These are phyloP conservation scores for Trichoderma parareesei DNA, from an alignment of 495 filamentous ascomycete genomes.

Conservation along the genomic window DNA sequence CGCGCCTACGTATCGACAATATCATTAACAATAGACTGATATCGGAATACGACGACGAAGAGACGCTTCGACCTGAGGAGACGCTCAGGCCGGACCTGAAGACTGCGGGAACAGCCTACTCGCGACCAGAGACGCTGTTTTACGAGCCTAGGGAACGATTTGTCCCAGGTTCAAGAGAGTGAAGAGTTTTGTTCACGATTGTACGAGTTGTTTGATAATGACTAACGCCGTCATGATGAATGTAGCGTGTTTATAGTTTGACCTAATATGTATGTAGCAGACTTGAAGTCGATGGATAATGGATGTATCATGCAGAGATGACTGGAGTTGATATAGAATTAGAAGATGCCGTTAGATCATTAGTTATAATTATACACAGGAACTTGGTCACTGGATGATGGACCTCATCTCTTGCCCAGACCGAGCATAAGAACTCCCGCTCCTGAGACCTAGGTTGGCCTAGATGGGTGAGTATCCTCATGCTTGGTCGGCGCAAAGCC, in stretches of 20 bases:
- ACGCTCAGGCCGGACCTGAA: not conserved
- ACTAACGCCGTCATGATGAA: not conserved
- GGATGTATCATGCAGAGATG: not conserved
- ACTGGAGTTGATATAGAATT: not conserved
- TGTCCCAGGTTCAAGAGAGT: not conserved
- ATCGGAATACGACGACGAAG: conserved; percentile 2
- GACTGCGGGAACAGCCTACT: not conserved
- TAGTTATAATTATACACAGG: not conserved
- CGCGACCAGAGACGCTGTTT: not conserved
- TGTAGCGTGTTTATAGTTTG: not conserved
- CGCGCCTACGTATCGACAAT: conserved; percentile 8
- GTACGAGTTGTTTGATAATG: not conserved
- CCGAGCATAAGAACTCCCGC: no score
- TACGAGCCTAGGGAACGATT: not conserved
- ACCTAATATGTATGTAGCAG: not conserved
- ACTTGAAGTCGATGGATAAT: not conserved
- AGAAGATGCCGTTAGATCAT: not conserved
- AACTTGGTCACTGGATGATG: not conserved
- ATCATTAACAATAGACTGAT: conserved; percentile 4
- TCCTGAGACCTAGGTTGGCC: not conserved
- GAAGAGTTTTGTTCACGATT: not conserved
- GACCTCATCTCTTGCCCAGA: not conserved
- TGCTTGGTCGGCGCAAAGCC: conserved; percentile 9
- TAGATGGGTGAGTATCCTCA: not conserved
- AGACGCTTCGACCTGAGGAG: not conserved